Evolutionary conservation across 441 rosid genomes (phyloP).

Genomic region (Adansonia gregorii): DNA sequence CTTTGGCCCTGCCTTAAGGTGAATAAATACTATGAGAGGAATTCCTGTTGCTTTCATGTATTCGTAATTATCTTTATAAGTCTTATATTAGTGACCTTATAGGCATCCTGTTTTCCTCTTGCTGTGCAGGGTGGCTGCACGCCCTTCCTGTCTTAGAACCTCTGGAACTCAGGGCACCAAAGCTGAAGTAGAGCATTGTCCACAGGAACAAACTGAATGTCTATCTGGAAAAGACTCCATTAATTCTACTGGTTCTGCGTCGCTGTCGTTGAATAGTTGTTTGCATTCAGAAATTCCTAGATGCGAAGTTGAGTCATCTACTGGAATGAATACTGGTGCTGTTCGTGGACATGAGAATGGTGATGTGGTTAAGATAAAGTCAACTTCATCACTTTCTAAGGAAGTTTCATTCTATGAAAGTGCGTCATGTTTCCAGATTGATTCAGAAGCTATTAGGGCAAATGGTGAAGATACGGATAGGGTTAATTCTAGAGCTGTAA

Average conservation of each 20-base stretch:
- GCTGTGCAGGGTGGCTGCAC: slow-evolving; percentile 61
- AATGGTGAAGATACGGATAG: neutral
- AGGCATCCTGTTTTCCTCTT: slow-evolving; percentile 21
- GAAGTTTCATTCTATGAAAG: slow-evolving; percentile 26
- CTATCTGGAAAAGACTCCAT: slow-evolving; percentile 26
- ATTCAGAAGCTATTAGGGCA: slow-evolving; percentile 23
- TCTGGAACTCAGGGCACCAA: slow-evolving; percentile 39
- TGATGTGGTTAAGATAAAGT: slow-evolving; percentile 24
- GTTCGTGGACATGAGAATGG: slow-evolving; percentile 11
- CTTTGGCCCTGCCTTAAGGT: neutral
- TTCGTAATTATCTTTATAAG: neutral
- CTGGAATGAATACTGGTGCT: slow-evolving; percentile 17
- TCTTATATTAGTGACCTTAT: neutral
- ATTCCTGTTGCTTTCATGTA: neutral
- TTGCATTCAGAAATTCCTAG: slow-evolving; percentile 36
- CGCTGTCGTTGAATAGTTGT: slow-evolving; percentile 31
- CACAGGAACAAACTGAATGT: slow-evolving; percentile 42
- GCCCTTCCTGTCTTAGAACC: slow-evolving; percentile 56
- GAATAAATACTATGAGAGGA: neutral
- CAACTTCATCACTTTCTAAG: slow-evolving; percentile 36
- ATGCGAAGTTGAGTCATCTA: slow-evolving; percentile 25
- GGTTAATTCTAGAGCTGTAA: neutral
- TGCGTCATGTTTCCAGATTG: slow-evolving; percentile 18
- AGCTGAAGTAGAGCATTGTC: slow-evolving; percentile 33
- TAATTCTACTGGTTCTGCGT: slow-evolving; percentile 26